phyloP scores from a whole-genome alignment of 164 flowering plant species.

The Vitis vinifera region ASM3070453v1 NC_081816.1:9493001-9493500 shows the following conservation, averaged over 20 bases:
- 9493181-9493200: constrained; percentile 1
- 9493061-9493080: no score
- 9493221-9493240: not conserved
- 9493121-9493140: not conserved
- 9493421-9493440: no score
- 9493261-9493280: no score
- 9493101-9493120: not conserved
- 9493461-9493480: no score
- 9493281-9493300: not conserved
- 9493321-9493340: not conserved
- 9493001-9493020: no score
- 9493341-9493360: not conserved
- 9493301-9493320: not conserved
- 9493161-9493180: no score
- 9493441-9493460: no score
- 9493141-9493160: not conserved
- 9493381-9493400: not conserved
- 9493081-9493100: no score
- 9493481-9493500: no score
- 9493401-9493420: no score
- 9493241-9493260: not conserved
- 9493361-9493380: not conserved
- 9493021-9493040: no score
- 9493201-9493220: constrained; percentile 2
- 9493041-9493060: no score